A percentile compares a stretch with the other conserved stretches of the same genome.
Conservation (phyloP, 768 basidiomycete genomes). For the Dictyophora rubrovolvata region DNA sequence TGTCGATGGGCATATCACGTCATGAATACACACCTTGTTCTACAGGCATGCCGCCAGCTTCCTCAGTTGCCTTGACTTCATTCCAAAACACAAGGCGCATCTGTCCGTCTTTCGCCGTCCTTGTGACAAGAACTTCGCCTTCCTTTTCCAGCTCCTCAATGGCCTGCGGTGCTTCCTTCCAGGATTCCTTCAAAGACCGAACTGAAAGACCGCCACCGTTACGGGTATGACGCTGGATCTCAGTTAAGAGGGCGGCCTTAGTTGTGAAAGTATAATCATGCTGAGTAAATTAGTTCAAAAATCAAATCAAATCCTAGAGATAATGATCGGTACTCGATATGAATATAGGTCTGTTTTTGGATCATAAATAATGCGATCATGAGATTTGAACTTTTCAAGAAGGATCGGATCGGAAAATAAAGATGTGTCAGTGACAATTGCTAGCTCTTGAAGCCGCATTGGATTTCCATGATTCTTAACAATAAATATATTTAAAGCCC, state of each 20-base stretch:
- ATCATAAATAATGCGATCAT: slow-evolving; percentile 73
- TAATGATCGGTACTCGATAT: slow-evolving; percentile 52
- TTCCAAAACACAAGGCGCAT: slow-evolving; percentile 86
- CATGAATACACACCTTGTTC: slow-evolving; percentile 56
- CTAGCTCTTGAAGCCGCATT: slow-evolving; percentile 81
- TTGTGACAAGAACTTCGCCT: slow-evolving; percentile 80
- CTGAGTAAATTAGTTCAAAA: slow-evolving; percentile 28
- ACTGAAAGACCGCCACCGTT: slow-evolving; percentile 81
- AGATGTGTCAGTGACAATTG: slow-evolving; percentile 69
- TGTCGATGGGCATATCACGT: background rate
- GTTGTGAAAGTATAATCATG: slow-evolving; percentile 81
- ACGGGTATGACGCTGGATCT: slow-evolving; percentile 77
- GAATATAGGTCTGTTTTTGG: slow-evolving; percentile 78
- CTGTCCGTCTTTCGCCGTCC: slow-evolving; percentile 75
- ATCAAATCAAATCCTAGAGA: background rate
- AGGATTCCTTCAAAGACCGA: slow-evolving; percentile 77
- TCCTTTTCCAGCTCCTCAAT: slow-evolving; percentile 87
- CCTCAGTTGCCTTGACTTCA: slow-evolving; percentile 70
- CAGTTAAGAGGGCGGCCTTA: slow-evolving; percentile 72
- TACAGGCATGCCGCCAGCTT: slow-evolving; percentile 57
- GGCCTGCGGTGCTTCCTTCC: slow-evolving; percentile 76
- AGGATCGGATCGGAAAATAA: slow-evolving; percentile 61
- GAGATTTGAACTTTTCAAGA: slow-evolving; percentile 71
- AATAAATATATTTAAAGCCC: background rate
- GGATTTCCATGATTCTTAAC: slow-evolving; percentile 52